phyloP scores from a whole-genome alignment of 1,284 basidiomycete genomes.

The Trichosporon ovoides region DNA sequence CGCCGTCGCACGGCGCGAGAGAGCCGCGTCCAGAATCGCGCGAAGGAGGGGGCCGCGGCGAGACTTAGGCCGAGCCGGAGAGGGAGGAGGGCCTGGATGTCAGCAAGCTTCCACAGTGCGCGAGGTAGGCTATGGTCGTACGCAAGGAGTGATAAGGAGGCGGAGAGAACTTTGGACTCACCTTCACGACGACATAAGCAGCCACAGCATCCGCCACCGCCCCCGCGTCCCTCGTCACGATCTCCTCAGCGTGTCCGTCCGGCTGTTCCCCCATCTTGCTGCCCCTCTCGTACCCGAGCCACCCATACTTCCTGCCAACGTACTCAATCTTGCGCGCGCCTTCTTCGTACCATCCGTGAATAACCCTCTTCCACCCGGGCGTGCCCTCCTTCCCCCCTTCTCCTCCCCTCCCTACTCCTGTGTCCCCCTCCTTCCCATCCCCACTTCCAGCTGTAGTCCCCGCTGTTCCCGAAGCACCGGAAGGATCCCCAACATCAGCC shows the following conservation, averaged over 20 bases:
- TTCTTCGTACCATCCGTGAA: conserved; percentile 63
- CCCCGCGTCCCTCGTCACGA: conserved; percentile 26
- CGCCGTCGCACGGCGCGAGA: conserved; percentile 56
- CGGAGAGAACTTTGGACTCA: too few species aligned
- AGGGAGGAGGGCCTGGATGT: conserved; percentile 66
- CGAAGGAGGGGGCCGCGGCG: conserved; percentile 69
- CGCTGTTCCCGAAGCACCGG: too few species aligned
- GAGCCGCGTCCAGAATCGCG: conserved; percentile 49
- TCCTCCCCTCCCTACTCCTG: too few species aligned
- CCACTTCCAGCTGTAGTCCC: too few species aligned
- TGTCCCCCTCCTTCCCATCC: too few species aligned
- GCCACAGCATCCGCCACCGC: conserved; percentile 56
- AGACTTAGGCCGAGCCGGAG: conserved; percentile 68
- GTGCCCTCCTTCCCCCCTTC: conserved; percentile 44
- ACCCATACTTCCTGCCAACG: conserved; percentile 70
- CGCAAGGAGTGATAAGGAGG: too few species aligned
- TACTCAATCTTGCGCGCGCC: conserved; percentile 65
- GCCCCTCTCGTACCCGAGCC: conserved; percentile 68
- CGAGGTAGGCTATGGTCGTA: too few species aligned
- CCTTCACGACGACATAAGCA: conserved; percentile 81
- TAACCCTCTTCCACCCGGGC: conserved; percentile 23
- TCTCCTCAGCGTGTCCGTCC: neutral
- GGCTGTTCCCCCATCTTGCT: conserved; percentile 6
- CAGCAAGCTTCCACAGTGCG: too few species aligned
- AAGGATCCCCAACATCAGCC: neutral